Base-by-base conservation (phyloP, 1,284 basidiomycete species). In the Leccinum subrobustum region DNA sequence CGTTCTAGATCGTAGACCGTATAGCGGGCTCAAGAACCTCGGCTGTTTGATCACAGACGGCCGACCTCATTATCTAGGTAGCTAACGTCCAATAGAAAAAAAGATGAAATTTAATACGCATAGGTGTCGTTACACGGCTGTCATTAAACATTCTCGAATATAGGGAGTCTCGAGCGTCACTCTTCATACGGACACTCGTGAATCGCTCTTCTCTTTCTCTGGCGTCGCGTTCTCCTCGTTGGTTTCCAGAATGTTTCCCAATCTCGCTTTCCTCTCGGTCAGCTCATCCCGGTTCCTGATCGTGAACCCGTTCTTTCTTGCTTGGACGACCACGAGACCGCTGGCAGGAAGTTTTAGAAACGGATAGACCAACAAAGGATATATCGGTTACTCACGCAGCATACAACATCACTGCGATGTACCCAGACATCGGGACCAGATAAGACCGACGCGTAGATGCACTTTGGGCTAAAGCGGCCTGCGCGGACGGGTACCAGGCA, bases 1-100 rank as follows among this genome's bases (percentile, higher is more conserved):
- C 23, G 31, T 53, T 35, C 23, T 64, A 92, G 89, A 79, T 87
- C 52, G 83, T 87, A 64, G 89, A 92, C 74, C 86, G 89, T 60
- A 66, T 92, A 68, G 88, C 85, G 61, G 89, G 90, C 27, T 91
- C 90, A 57, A 84, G 90, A 69, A 84, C 84, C 52, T 91, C 89
- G 58, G 87, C 86, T 69, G 89, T 92, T 74, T 91, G 74, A 78
- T 54, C 58, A 58, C 23, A 18, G 55, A 57, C 8, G 20, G 3
- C 35, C n/a, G 42, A 58, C 39, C 35, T 60, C 37, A 50, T 56
- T 39, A 27, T 29, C 51, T 60, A 57, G 48, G 60, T 61, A 69
- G 59, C 60, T 59, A 23, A 59, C 33, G 52, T 59, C 37, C 54
- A 35, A 58, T 60, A 61, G 53, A 60, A 42, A 44, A 18, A 11